Base-by-base conservation (phyloP, 2,329 filamentous ascomycete species). In the Diaporthe velutina region DNA sequence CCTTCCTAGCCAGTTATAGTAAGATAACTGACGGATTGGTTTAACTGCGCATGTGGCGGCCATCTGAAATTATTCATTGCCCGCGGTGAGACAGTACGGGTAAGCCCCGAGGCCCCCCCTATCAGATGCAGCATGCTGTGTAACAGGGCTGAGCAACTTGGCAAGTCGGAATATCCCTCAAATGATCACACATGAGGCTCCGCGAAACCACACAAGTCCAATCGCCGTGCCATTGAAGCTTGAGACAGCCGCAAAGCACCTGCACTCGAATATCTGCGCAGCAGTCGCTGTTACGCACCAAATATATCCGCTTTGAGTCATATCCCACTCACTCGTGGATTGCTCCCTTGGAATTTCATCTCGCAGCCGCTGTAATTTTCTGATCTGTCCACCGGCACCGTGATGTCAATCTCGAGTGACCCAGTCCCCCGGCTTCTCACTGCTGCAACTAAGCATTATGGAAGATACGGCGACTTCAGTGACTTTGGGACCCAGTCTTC, bases 381-480 rank as follows among this genome's bases (percentile, higher is more conserved):
- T 48, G 17, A 4, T 48, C 22, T 48, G 7, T 9, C 4, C 45
- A 48, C 45, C 45, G 5, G 17, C 45, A 5, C 17, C 45, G 19
- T 48, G 45, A 48, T 48, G 45, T n/a, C 45, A n/a, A 48, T 19
- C 45, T 48, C 45, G 22, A 48, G 4, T 22, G 19, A 48, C 19
- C 45, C 45, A 48, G 45, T 28, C n/a, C 67, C 67, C 17, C 33
- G 50, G 52, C 38, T 70, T 19, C 28, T 42, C 13, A 58, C 52
- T 45, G 66, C 19, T 19, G 3, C 45, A 33, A 33, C 15, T 35
- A 38, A 38, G 19, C n/a, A 45, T 28, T 72, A 72, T 58, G 73
- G 75, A 19, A 52, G 71, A 50, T 76, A 75, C 71, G 61, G n/a
- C 25, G 30, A 71, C 52, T 75, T 74, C 45, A 30, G 61, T 9